These are phyloP conservation scores for Tetrapisispora arboricola DNA, from an alignment of 805 yeast species.

Conservation along the genomic window DNA sequence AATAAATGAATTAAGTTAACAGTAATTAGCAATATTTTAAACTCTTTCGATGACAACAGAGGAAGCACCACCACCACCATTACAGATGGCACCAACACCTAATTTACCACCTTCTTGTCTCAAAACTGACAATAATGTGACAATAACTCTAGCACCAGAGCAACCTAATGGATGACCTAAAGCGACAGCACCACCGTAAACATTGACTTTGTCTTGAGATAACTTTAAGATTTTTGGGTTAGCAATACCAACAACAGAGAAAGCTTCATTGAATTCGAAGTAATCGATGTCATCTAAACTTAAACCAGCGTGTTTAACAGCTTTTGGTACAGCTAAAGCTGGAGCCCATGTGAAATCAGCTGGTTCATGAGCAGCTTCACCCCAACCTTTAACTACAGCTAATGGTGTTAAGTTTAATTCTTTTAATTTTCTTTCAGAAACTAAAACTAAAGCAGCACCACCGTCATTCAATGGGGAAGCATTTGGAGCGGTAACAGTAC, in stretches of 20 bases:
- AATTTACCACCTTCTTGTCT: conserved; percentile 75
- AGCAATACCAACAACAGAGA: conserved; percentile 92
- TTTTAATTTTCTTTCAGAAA: conserved; percentile 72
- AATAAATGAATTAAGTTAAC: not conserved
- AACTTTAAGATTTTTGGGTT: conserved; percentile 62
- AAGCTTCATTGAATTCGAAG: conserved; percentile 96
- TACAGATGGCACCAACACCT: conserved; percentile 95
- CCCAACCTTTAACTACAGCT: conserved; percentile 89
- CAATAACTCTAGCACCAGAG: conserved; percentile 91
- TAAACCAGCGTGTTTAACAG: conserved; percentile 75
- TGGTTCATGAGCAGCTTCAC: conserved; percentile 96
- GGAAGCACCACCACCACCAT: conserved; percentile 99
- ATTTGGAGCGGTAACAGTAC: conserved; percentile 95
- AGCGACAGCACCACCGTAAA: conserved; percentile 94
- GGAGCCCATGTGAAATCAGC: conserved; percentile 96
- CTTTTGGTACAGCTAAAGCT: conserved; percentile 89
- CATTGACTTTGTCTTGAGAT: conserved; percentile 62
- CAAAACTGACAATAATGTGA: conserved; percentile 73
- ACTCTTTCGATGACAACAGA: conserved; percentile 76
- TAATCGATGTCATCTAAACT: conserved; percentile 56
- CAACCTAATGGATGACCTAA: conserved; percentile 92
- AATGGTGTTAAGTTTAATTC: conserved; percentile 83
- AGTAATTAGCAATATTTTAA: not conserved
- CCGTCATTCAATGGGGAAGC: conserved; percentile 97
- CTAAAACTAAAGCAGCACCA: conserved; percentile 88